Evolutionary conservation across 257 asterid species (phyloP).

Genomic region (Apocynum venetum): DNA sequence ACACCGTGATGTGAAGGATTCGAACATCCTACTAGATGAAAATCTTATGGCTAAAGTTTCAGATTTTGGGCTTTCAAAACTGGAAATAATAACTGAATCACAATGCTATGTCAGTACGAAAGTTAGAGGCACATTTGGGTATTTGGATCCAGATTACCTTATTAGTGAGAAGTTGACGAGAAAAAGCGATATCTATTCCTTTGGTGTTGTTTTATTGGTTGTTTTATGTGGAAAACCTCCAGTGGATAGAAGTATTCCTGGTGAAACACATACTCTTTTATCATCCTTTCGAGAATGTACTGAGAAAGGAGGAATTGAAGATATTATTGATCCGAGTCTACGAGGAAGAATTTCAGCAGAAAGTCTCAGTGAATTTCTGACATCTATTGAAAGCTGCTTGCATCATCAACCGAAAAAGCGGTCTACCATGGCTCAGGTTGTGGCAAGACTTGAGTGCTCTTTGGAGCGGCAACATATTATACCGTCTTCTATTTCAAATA

Average conservation of each 20-base stretch:
- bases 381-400: neutral
- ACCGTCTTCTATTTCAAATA: neutral
- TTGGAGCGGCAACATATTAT: neutral
- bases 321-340: neutral
- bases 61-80: constrained; percentile 16
- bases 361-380: neutral
- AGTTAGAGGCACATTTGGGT: constrained; percentile 13
- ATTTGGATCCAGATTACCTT: constrained; percentile 18
- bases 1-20: constrained; percentile 19
- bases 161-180: neutral
- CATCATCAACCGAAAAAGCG: neutral
- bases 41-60: constrained; percentile 1
- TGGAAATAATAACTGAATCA: neutral
- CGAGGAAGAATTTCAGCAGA: neutral
- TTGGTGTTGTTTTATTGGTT: constrained; percentile 19
- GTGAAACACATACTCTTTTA: constrained; percentile 4
- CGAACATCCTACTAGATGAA: constrained; percentile 14
- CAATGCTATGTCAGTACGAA: constrained; percentile 6
- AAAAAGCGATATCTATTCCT: constrained; percentile 21
- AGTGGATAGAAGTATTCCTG: neutral
- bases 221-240: constrained; percentile 20
- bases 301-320: neutral
- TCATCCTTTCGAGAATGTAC: neutral
- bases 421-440: constrained; percentile 11
- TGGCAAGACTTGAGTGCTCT: constrained; percentile 2